Conservation (phyloP, 2,329 filamentous ascomycete genomes). For the Juglanconis juglandina region DNA sequence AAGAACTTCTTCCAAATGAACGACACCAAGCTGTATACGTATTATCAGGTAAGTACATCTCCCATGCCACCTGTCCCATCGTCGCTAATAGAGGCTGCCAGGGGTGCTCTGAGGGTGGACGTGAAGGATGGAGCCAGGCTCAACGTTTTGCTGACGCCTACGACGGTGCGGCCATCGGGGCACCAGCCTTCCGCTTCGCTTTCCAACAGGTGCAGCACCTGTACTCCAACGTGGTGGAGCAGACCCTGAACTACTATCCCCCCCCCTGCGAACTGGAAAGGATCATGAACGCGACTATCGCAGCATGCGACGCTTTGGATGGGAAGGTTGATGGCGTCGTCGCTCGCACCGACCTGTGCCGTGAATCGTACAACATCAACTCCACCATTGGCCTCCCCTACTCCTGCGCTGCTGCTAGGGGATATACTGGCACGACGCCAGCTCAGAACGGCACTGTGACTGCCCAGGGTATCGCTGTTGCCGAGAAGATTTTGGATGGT, state of each 20-base stretch:
- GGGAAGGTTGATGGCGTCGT: constrained; percentile 16
- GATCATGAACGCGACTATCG: constrained; percentile 15
- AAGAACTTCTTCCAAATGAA: constrained; percentile 35
- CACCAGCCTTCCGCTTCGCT: constrained; percentile 42
- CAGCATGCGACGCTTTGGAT: constrained; percentile 9
- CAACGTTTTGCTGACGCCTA: constrained; percentile 37
- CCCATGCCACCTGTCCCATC: background rate
- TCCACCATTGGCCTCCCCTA: constrained; percentile 42
- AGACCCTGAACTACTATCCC: constrained; percentile 40
- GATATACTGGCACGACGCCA: constrained; percentile 15
- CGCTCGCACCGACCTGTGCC: constrained; percentile 29
- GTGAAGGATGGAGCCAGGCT: constrained; percentile 46
- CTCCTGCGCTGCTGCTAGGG: constrained; percentile 4
- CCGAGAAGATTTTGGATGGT: constrained; percentile 31
- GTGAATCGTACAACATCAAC: constrained; percentile 41
- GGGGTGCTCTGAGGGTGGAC: constrained; percentile 45
- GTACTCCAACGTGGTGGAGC: constrained; percentile 32
- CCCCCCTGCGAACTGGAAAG: constrained; percentile 29
- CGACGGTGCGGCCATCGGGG: constrained; percentile 43
- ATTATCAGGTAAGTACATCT: constrained; percentile 40
- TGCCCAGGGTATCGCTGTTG: constrained; percentile 21
- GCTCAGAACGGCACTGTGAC: constrained; percentile 16
- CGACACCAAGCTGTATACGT: constrained; percentile 41
- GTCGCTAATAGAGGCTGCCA: constrained; percentile 13
- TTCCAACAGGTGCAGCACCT: constrained; percentile 30